Conservation (phyloP, 202 grass and related monocot species). For the Hordeum pubiflorum region DNA sequence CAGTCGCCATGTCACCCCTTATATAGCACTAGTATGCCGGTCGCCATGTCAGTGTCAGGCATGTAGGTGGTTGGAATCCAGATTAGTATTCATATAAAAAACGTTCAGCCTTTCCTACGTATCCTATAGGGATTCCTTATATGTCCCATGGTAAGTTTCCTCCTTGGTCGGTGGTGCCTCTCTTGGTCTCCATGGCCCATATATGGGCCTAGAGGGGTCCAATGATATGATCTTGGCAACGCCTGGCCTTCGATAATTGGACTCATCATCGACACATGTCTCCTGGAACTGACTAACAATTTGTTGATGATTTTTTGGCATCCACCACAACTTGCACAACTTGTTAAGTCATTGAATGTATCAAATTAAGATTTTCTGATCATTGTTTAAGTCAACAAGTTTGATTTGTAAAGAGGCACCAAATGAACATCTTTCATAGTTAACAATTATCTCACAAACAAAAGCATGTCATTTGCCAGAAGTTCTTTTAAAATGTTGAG, state of each 20-base stretch:
- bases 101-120: no score
- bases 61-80: no score
- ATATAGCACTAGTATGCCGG: no score
- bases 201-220: neutral
- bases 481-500: neutral
- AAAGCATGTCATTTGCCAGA: neutral
- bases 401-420: neutral
- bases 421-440: neutral
- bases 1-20: no score
- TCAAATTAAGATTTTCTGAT: neutral
- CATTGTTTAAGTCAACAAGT: neutral
- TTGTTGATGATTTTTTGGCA: neutral
- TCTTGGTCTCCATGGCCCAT: neutral
- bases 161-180: no score
- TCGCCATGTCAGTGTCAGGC: no score
- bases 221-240: neutral
- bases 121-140: no score
- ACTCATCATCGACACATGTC: neutral
- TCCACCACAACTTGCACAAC: neutral
- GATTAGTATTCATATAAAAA: no score
- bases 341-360: neutral
- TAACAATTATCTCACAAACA: neutral
- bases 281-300: neutral
- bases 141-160: no score
- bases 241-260: neutral